Percentiles rank a stretch among this genome's conserved stretches.
phyloP scores from a whole-genome alignment of 2,329 filamentous ascomycete species.

The Paraphaeosphaeria sporulosa region DNA sequence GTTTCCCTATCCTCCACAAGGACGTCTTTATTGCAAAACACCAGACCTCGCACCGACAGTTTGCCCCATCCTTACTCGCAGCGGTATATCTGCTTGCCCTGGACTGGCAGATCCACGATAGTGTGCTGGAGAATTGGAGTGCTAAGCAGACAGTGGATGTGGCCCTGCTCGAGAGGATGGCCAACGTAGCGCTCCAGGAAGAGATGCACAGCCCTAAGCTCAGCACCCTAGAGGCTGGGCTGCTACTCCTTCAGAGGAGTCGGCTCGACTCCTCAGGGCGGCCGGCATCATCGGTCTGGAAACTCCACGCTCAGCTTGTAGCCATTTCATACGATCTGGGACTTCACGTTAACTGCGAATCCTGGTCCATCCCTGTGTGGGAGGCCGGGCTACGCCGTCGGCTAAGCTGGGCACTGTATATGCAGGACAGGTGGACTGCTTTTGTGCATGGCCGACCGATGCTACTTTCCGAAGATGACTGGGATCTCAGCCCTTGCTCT shows the following conservation, averaged over 20 bases:
- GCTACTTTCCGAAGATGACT: constrained; percentile 2
- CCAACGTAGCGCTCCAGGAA: neutral
- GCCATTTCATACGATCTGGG: constrained; percentile 1
- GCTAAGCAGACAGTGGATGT: neutral
- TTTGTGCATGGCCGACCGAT: constrained; percentile 11
- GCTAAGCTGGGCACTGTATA: constrained; percentile 10
- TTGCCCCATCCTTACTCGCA: constrained; percentile 3
- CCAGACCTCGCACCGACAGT: neutral
- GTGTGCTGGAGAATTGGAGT: neutral
- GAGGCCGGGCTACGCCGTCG: constrained; percentile 9
- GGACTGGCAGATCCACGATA: constrained; percentile 11
- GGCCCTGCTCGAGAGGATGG: neutral
- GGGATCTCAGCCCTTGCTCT: neutral
- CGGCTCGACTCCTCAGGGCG: constrained; percentile 1
- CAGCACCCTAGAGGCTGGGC: constrained; percentile 1
- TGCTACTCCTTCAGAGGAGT: constrained; percentile 12
- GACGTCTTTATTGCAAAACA: constrained; percentile 8
- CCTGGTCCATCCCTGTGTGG: constrained; percentile 10
- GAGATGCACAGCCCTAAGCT: constrained; percentile 3
- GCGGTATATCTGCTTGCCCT: constrained; percentile 4
- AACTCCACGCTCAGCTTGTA: constrained; percentile 1
- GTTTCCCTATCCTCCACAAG: constrained; percentile 9
- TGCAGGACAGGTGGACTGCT: constrained; percentile 10
- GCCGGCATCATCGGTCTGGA: constrained; percentile 5
- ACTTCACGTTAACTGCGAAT: constrained; percentile 4